Evolutionary conservation across 2,329 filamentous ascomycete species (phyloP).

Genomic region (Neonectria ditissima): DNA sequence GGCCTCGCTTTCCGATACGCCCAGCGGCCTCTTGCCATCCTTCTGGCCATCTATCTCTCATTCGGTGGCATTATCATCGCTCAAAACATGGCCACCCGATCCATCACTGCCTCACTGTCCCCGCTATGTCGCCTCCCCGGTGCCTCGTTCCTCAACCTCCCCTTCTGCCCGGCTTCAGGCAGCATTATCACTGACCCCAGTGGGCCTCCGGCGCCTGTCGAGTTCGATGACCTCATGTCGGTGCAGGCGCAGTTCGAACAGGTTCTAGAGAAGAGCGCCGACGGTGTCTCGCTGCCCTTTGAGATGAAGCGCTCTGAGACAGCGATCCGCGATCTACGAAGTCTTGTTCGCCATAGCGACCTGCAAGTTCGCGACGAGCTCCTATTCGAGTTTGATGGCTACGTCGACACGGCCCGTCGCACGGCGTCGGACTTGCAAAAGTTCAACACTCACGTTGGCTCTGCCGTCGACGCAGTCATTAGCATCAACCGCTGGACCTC

Average conservation of each 20-base stretch:
- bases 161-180: conserved; percentile 67
- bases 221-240: conserved; percentile 81
- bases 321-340: conserved; percentile 79
- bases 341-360: conserved; percentile 76
- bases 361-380: conserved; percentile 77
- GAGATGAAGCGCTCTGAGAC: conserved; percentile 84
- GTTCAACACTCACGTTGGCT: conserved; percentile 82
- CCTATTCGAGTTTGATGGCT: conserved; percentile 79
- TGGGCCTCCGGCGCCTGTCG: conserved; percentile 54
- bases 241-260: conserved; percentile 82
- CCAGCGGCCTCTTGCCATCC: conserved; percentile 72
- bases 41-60: conserved; percentile 71
- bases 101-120: conserved; percentile 70
- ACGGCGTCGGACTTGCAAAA: conserved; percentile 75
- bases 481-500: conserved; percentile 82
- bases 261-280: conserved; percentile 75
- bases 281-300: conserved; percentile 75
- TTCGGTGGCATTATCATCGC: conserved; percentile 69
- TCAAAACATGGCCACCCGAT: conserved; percentile 71
- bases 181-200: conserved; percentile 43
- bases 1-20: conserved; percentile 70
- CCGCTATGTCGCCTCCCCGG: conserved; percentile 79
- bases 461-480: conserved; percentile 79
- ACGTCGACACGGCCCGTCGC: conserved; percentile 75
- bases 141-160: conserved; percentile 68